Evolutionary conservation across 768 basidiomycete species (phyloP), one percentile per base, ranked within the genome.

Genomic region (Leccinum uliginosum): DNA sequence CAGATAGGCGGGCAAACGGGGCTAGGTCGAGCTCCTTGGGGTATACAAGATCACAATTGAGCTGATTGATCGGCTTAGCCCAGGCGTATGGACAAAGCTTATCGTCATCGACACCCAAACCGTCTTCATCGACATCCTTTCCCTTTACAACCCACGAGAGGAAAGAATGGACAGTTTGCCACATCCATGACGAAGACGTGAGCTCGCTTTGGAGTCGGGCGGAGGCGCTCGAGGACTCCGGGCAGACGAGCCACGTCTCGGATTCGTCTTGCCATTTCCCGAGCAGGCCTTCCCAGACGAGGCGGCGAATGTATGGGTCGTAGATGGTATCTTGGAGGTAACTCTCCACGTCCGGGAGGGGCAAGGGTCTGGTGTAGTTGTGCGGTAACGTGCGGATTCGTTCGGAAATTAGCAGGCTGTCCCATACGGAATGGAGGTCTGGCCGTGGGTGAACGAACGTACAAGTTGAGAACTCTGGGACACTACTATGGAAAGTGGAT

Each of bases 361-460:
- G 86, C 0, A 96, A 75, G 1, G 89, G 91, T 0, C 59, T 71
- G 3, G 87, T 82, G 67, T 99, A 98, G 71, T 98, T 96, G 21
- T 57, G 52, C 0, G 85, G 80, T 0, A 89, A 79, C 29, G 81
- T 80, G 32, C 93, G 85, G 55, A 98, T 78, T 19, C 85, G 83
- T 71, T 93, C 87, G 5, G 92, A 85, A 64, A 97, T 85, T 53
- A 99, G 80, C 29, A 83, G 76, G 17, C 76, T 75, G 66, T 98
- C 95, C 96, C 93, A 98, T 0, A 92, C 77, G 2, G 89, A 86
- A 69, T 96, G 94, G 2, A 98, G 77, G 68, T 93, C 92, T 81
- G 48, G 23, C 35, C 29, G 32, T 14, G 24, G 15, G 26, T n/a
- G n/a, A n/a, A n/a, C n/a, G n/a, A n/a, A n/a, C n/a, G n/a, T 21